Percentiles rank a stretch among this genome's conserved stretches.
phyloP scores from a whole-genome alignment of 2,329 filamentous ascomycete species.

The Trichoderma oligosporum region DNA sequence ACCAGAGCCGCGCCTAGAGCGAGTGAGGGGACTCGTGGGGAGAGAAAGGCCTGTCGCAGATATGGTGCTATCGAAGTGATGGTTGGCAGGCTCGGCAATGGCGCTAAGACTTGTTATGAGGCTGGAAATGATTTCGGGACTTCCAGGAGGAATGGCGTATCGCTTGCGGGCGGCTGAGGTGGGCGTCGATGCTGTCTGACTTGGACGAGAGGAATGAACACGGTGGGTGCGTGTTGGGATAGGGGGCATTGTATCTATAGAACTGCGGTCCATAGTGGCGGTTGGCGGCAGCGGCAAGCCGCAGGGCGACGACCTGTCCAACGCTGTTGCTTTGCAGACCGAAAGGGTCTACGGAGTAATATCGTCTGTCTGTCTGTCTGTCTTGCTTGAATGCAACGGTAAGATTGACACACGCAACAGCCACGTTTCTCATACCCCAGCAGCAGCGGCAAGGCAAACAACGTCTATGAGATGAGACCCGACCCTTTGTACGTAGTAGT shows the following conservation, averaged over 20 bases:
- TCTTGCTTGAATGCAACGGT: conserved; percentile 10
- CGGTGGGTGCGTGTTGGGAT: conserved; percentile 30
- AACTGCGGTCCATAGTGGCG: conserved; percentile 29
- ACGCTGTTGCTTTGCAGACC: not conserved
- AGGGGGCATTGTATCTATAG: conserved; percentile 30
- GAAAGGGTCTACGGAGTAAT: conserved; percentile 13
- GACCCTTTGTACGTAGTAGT: not conserved
- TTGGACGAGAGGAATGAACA: conserved; percentile 21
- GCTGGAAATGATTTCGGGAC: conserved; percentile 66
- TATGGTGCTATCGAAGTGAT: conserved; percentile 62
- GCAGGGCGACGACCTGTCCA: conserved; percentile 10
- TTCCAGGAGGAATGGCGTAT: conserved; percentile 42
- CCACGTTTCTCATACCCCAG: conserved; percentile 1
- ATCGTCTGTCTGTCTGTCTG: not conserved
- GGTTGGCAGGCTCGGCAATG: conserved; percentile 63
- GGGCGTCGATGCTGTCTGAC: conserved; percentile 9
- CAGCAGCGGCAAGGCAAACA: not conserved
- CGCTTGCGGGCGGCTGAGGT: conserved; percentile 14
- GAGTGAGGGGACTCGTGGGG: conserved; percentile 32
- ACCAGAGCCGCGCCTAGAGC: conserved; percentile 39
- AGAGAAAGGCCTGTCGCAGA: conserved; percentile 41
- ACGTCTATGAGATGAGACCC: not conserved
- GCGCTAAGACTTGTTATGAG: conserved; percentile 67
- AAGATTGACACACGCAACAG: conserved; percentile 15
- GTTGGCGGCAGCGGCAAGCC: conserved; percentile 21